Conservation (phyloP, 495 filamentous ascomycete species). For the Aspergillus homomorphus region DNA sequence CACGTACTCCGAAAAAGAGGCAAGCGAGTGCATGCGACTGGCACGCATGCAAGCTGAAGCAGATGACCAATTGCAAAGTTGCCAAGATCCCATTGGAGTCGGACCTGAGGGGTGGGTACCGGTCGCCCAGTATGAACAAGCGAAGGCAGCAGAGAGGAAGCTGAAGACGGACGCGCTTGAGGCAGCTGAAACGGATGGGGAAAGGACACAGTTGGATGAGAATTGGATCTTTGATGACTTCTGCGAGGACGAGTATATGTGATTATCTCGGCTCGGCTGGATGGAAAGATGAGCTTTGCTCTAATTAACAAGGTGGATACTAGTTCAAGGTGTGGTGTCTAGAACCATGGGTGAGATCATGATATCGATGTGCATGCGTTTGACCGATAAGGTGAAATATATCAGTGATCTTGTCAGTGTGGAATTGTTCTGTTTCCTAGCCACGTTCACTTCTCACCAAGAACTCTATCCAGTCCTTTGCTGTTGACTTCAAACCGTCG, state of each 20-base stretch:
- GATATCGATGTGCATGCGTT: no score
- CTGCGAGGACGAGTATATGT: slow-evolving; percentile 23
- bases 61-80: slow-evolving; percentile 21
- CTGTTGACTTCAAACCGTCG: no score
- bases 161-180: slow-evolving; percentile 22
- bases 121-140: slow-evolving; percentile 16
- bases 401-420: no score
- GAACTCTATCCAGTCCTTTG: no score
- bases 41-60: slow-evolving; percentile 17
- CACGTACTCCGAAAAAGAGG: slow-evolving; percentile 17
- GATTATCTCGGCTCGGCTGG: neutral
- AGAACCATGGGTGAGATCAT: no score
- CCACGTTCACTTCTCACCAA: no score
- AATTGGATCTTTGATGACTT: slow-evolving; percentile 31
- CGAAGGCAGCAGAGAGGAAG: slow-evolving; percentile 16
- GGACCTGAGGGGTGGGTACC: slow-evolving; percentile 26
- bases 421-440: no score
- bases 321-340: no score
- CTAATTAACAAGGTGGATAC: no score
- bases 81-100: slow-evolving; percentile 19
- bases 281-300: no score
- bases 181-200: slow-evolving; percentile 21
- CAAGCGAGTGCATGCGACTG: slow-evolving; percentile 16
- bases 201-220: slow-evolving; percentile 21
- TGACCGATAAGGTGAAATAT: no score